Evolutionary conservation across 2,329 filamentous ascomycete species (phyloP), one percentile per base, ranked within the genome.

Genomic region (Kalmusia sp.): DNA sequence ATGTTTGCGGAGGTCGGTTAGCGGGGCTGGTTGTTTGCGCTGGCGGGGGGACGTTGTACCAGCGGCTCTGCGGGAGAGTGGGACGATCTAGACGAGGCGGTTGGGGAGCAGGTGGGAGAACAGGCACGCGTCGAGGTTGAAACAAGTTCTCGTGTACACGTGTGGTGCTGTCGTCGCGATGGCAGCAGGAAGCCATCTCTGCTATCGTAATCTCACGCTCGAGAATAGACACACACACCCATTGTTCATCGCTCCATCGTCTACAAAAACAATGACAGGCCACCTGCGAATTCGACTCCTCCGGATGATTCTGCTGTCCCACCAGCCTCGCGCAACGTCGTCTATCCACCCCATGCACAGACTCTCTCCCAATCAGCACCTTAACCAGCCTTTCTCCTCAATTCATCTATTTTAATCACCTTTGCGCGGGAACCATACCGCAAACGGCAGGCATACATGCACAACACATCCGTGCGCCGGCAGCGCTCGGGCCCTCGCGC

Each of bases 321-420:
- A 19, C 24, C 14, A 24, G 25, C 6, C 27, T n/a, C 5, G 15
- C 15, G 3, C 28, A 22, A 12, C 17, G 4, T 7, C 8, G 8
- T 22, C 6, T 37, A 17, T 12, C 4, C 34, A 17, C 34, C 3
- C 14, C 35, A 17, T 11, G n/a, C n/a, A 3, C 17, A 15, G 12
- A 11, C 6, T 21, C 6, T 22, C 43, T 9, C 6, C 30, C n/a
- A 21, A 27, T 15, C 30, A 27, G 30, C 2, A 19, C 11, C 22
- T 22, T 14, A 21, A 21, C 27, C 17, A 12, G 4, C 41, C 17
- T 17, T 14, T 7, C 22, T 19, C 33, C 33, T 7, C 22, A 25
- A 19, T 28, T 24, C 33, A 47, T 47, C 44, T 47, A 47, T 47
- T 47, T 47, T 47, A 37, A 47, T 21, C 21, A 14, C 44, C 24